These are phyloP conservation scores for Coffea eugenioides DNA, from an alignment of 257 asterid genomes.

Conservation along the genomic window DNA sequence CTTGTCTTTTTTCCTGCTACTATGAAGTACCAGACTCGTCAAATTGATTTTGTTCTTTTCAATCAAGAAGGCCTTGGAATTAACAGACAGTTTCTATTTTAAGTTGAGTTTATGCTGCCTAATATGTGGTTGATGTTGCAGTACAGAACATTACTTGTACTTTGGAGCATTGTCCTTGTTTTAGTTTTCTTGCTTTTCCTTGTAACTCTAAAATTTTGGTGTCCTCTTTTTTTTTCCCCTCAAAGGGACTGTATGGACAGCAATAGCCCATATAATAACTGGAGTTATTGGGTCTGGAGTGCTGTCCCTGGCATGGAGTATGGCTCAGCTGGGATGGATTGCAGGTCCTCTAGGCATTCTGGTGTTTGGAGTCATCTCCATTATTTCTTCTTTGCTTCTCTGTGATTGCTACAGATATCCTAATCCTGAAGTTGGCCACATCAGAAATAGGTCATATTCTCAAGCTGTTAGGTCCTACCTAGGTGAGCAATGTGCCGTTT, in stretches of 20 bases:
- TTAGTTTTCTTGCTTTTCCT: not conserved
- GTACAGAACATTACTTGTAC: not conserved
- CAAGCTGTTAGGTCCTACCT: constrained; percentile 52
- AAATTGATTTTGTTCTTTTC: not conserved
- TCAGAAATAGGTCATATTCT: constrained; percentile 52
- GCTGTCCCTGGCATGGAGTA: constrained; percentile 58
- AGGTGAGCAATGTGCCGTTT: constrained; percentile 26
- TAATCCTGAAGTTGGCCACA: constrained; percentile 46
- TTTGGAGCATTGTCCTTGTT: not conserved
- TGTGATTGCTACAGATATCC: constrained; percentile 59
- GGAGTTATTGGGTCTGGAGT: constrained; percentile 70
- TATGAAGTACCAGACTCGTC: not conserved
- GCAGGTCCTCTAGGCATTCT: constrained; percentile 45
- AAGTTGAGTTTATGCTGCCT: too few relatives aligned
- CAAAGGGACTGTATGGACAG: constrained; percentile 56
- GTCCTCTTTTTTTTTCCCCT: not conserved
- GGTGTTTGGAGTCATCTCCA: constrained; percentile 38
- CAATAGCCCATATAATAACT: constrained; percentile 52
- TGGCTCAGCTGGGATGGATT: constrained; percentile 69
- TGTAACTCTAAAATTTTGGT: not conserved
- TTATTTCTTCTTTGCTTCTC: constrained; percentile 47
- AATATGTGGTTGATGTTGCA: not conserved
- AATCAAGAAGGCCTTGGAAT: not conserved
- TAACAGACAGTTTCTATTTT: too few relatives aligned
- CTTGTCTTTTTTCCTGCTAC: too few relatives aligned